Conservation (phyloP, 805 yeast species). For the Pichia deserticola region DNA sequence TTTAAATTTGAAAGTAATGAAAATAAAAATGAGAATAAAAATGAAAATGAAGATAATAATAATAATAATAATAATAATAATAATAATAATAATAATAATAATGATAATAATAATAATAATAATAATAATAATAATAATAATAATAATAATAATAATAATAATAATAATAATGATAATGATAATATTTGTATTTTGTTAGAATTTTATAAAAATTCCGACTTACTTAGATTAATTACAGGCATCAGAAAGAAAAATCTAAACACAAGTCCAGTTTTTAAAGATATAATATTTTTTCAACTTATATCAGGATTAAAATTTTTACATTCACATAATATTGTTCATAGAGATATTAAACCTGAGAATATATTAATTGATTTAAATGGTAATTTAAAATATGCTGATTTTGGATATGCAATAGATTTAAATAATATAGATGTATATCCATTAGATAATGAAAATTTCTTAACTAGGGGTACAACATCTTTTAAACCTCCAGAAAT, state of each 20-base stretch:
- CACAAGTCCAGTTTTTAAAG: constrained; percentile 32
- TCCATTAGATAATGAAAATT: constrained; percentile 13
- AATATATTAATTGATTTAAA: constrained; percentile 39
- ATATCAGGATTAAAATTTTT: constrained; percentile 39
- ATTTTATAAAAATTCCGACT: constrained; percentile 41
- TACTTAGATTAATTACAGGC: constrained; percentile 35
- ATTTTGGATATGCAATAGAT: constrained; percentile 45
- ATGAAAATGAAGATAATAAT: not conserved
- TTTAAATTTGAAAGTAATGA: no score
- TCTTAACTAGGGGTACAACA: constrained; percentile 39
- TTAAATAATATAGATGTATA: constrained; percentile 18
- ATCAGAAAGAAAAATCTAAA: constrained; percentile 31
- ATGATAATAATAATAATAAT: no score
- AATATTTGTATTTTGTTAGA: constrained; percentile 32
- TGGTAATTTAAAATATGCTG: constrained; percentile 40
- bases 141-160: not conserved
- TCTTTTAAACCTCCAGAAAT: constrained; percentile 49
- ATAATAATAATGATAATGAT: not conserved
- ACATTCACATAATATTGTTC: constrained; percentile 37
- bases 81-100: no score
- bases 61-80: no score
- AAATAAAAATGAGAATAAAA: not conserved
- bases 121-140: no score
- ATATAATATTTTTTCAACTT: constrained; percentile 44
- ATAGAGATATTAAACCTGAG: constrained; percentile 50